Evolutionary conservation across 2,329 filamentous ascomycete species (phyloP).

Genomic region (Epichloe typhina): DNA sequence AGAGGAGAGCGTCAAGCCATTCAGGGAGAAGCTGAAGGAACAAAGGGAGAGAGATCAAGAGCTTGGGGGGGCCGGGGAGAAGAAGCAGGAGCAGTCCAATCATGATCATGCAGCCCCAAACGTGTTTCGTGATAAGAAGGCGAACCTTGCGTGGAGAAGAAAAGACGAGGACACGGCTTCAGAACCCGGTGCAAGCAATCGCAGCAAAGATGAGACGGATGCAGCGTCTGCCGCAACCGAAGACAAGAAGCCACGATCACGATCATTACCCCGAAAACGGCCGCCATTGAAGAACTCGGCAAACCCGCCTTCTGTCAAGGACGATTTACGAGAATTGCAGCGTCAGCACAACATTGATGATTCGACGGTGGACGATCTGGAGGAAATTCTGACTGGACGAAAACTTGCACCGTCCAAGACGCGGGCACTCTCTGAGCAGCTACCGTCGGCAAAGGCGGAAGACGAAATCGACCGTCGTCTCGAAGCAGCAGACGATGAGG

Average conservation of each 20-base stretch:
- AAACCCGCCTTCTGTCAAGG: constrained; percentile 38
- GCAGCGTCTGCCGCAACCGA: constrained; percentile 12
- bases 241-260: constrained; percentile 17
- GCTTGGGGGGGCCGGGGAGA: background rate
- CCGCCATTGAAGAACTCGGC: constrained; percentile 40
- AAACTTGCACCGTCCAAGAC: constrained; percentile 16
- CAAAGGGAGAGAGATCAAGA: constrained; percentile 5
- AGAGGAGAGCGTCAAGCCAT: background rate
- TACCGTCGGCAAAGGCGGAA: constrained; percentile 13
- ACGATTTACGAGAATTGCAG: constrained; percentile 41
- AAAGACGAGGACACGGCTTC: constrained; percentile 19
- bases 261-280: constrained; percentile 30
- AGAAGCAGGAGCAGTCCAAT: background rate
- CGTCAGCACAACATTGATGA: constrained; percentile 42
- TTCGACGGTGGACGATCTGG: constrained; percentile 45
- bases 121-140: constrained; percentile 14
- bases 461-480: constrained; percentile 10
- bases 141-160: constrained; percentile 12
- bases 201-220: constrained; percentile 10
- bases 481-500: background rate
- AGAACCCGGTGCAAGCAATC: constrained; percentile 17
- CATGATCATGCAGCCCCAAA: constrained; percentile 5
- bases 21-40: constrained; percentile 9
- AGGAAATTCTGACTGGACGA: constrained; percentile 32
- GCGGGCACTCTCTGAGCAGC: constrained; percentile 13